A percentile compares a stretch with the other conserved stretches of the same genome.
Conservation (phyloP, 345 rosid genomes). For the Geranium rotundifolium region DNA sequence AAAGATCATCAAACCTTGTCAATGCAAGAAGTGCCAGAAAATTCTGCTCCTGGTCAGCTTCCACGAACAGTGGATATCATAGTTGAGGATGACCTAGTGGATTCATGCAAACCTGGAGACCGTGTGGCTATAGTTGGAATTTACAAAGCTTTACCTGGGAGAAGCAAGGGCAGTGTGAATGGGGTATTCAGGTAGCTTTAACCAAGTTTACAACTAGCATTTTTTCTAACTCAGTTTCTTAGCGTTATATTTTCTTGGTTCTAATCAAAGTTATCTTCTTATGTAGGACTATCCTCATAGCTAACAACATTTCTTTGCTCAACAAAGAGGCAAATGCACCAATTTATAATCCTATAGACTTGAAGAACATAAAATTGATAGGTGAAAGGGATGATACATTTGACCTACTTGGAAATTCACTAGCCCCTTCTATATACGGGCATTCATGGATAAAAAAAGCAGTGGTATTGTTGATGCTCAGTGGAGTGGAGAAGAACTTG, state of each 20-base stretch:
- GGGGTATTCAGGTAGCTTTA: conserved; percentile 81
- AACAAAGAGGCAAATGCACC: conserved; percentile 98
- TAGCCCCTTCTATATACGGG: conserved; percentile 94
- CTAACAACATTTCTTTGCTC: conserved; percentile 79
- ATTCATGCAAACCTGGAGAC: conserved; percentile 97
- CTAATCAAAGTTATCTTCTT: conserved; percentile 8
- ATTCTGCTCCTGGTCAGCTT: conserved; percentile 99
- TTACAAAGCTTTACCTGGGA: conserved; percentile 95
- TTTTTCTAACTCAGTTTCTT: too few species aligned
- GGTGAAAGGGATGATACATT: conserved; percentile 80
- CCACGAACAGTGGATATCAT: conserved; percentile 92
- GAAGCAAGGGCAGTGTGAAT: conserved; percentile 86
- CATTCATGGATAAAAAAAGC: conserved; percentile 98
- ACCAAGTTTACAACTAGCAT: too few species aligned
- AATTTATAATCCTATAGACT: conserved; percentile 61
- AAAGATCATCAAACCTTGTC: conserved; percentile 98
- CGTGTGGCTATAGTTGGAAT: conserved; percentile 84
- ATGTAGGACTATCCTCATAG: conserved; percentile 80
- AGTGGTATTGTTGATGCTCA: conserved; percentile 79
- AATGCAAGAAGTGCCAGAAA: conserved; percentile 97
- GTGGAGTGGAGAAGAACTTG: conserved; percentile 92
- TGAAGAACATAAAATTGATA: conserved; percentile 75
- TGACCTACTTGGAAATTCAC: conserved; percentile 81
- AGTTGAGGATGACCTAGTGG: conserved; percentile 95
- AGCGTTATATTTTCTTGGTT: too few species aligned